Conservation (phyloP, 129 eudicot species). For the Arctium lappa region DNA sequence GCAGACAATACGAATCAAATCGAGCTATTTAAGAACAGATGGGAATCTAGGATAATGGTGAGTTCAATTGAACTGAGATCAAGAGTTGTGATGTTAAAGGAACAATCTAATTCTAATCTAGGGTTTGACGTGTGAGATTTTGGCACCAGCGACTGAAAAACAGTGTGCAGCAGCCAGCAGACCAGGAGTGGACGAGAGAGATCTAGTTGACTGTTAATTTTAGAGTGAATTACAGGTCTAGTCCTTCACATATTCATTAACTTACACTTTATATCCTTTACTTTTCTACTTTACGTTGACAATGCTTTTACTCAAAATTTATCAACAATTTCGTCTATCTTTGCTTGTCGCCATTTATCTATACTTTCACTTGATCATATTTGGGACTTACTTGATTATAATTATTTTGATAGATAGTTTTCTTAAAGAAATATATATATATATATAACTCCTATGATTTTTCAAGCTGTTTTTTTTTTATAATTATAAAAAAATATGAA, state of each 20-base stretch:
- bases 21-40: background rate
- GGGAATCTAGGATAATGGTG: background rate
- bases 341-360: background rate
- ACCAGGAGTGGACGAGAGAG: constrained; percentile 22
- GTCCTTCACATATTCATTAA: background rate
- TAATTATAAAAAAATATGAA: too few relatives aligned
- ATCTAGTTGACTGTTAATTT: constrained; percentile 29
- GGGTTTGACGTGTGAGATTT: constrained; percentile 5
- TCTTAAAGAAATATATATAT: too few relatives aligned
- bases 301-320: background rate
- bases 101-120: background rate
- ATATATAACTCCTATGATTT: too few relatives aligned
- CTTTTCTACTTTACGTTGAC: background rate
- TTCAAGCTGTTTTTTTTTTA: too few relatives aligned
- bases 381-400: background rate
- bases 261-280: background rate
- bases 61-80: constrained; percentile 1
- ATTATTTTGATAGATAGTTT: too few relatives aligned
- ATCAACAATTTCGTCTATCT: background rate
- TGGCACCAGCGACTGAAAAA: constrained; percentile 2
- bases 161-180: background rate
- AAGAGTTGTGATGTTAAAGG: background rate
- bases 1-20: background rate
- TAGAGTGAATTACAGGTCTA: background rate
- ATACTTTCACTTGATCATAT: background rate